These are phyloP conservation scores for Solanum peruvianum DNA, from an alignment of 257 asterid genomes.

Conservation along the genomic window DNA sequence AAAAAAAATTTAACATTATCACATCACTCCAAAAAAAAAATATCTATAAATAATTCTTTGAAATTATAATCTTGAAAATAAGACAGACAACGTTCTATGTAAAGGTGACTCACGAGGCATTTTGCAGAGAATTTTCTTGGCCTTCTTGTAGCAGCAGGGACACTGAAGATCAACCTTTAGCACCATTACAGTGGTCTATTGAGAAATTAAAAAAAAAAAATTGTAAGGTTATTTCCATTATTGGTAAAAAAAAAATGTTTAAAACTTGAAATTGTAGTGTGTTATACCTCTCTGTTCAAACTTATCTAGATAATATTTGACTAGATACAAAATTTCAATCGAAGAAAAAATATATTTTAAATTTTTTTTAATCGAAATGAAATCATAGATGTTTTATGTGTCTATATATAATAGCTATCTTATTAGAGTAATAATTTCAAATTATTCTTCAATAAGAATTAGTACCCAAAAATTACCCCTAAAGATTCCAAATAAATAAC, in stretches of 20 bases:
- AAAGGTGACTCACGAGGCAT: constrained; percentile 51
- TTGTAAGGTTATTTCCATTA: not conserved
- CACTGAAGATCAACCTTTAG: constrained; percentile 83
- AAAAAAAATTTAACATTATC: not conserved
- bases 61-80: not conserved
- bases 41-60: not conserved
- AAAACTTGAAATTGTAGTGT: not conserved
- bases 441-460: not conserved
- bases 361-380: not conserved
- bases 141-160: constrained; percentile 72
- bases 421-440: not conserved
- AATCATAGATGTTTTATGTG: not conserved
- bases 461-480: not conserved
- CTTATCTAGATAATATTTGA: not conserved
- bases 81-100: not conserved
- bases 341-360: not conserved
- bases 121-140: constrained; percentile 67
- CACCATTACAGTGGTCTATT: constrained; percentile 53
- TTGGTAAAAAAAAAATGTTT: not conserved
- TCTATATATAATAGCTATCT: not conserved
- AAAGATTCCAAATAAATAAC: not conserved
- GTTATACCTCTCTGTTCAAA: rapidly evolving
- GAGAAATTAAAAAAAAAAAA: not conserved
- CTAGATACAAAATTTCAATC: not conserved
- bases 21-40: not conserved